phyloP scores from a whole-genome alignment of 805 yeast genomes.

The Metschnikowia hibisci region DNA sequence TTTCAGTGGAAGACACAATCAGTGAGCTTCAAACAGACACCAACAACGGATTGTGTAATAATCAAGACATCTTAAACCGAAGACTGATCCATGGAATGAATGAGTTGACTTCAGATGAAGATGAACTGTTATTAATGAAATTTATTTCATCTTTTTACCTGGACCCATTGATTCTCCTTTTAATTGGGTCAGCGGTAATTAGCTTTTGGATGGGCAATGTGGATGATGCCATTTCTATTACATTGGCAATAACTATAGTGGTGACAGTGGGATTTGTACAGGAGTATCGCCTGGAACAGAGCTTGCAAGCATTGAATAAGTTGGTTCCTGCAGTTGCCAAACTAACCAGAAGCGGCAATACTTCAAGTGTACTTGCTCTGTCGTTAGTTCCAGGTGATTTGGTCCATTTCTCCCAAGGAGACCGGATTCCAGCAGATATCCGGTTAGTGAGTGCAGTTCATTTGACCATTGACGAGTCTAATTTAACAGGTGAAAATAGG shows the following conservation, averaged over 20 bases:
- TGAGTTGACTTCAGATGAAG: slow-evolving; percentile 73
- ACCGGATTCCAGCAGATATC: slow-evolving; percentile 93
- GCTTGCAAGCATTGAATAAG: slow-evolving; percentile 86
- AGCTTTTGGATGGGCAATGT: slow-evolving; percentile 92
- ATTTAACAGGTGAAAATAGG: slow-evolving; percentile 90
- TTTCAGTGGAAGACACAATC: slow-evolving; percentile 63
- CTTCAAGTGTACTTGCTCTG: slow-evolving; percentile 80
- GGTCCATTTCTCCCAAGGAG: slow-evolving; percentile 87
- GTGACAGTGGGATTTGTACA: slow-evolving; percentile 97
- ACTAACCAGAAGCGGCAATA: slow-evolving; percentile 74
- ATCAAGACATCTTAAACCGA: slow-evolving; percentile 69
- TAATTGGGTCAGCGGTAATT: slow-evolving; percentile 85
- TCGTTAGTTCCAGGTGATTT: slow-evolving; percentile 94
- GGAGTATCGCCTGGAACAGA: slow-evolving; percentile 92
- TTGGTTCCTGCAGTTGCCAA: slow-evolving; percentile 97
- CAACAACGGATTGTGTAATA: slow-evolving; percentile 56
- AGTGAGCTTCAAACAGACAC: slow-evolving; percentile 59
- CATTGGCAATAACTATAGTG: slow-evolving; percentile 87
- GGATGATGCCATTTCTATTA: slow-evolving; percentile 92
- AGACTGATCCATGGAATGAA: slow-evolving; percentile 76
- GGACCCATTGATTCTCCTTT: slow-evolving; percentile 83
- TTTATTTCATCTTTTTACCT: slow-evolving; percentile 79
- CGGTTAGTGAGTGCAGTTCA: slow-evolving; percentile 77
- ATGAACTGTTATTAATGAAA: slow-evolving; percentile 66
- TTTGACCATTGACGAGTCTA: slow-evolving; percentile 85